A percentile compares a stretch with the other conserved stretches of the same genome.
Evolutionary conservation across 2,329 filamentous ascomycete genomes (phyloP).

Genomic region (Metarhizium brunneum): DNA sequence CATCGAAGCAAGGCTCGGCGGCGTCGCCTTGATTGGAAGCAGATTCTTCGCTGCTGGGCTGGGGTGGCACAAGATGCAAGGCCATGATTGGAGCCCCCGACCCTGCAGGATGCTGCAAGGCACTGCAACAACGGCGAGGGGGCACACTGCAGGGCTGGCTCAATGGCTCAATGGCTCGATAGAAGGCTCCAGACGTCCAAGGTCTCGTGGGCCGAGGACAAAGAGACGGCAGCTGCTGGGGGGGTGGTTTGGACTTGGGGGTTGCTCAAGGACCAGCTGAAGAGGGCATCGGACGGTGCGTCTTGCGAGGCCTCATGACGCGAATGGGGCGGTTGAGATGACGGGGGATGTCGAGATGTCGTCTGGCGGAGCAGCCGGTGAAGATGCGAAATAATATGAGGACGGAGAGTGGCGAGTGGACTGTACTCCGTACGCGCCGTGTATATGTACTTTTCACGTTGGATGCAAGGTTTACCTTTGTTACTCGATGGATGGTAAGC

Average conservation of each 20-base stretch:
- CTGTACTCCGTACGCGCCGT: neutral
- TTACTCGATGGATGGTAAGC: too few relatives aligned
- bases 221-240: neutral
- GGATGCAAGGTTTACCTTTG: neutral
- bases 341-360: neutral
- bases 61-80: constrained; percentile 14
- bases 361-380: neutral
- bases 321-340: neutral
- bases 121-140: constrained; percentile 5
- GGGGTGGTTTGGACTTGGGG: neutral
- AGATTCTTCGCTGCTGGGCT: constrained; percentile 10
- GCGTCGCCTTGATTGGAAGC: constrained; percentile 12
- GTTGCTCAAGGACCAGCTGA: neutral
- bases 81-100: constrained; percentile 17
- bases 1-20: constrained; percentile 10
- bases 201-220: neutral
- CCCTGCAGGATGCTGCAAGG: constrained; percentile 16
- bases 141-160: neutral
- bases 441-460: neutral
- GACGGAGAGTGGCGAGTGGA: neutral
- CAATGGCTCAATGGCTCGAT: neutral
- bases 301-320: neutral
- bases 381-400: neutral
- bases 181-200: neutral
- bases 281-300: neutral